Percentiles rank a stretch among this genome's conserved stretches.
Evolutionary conservation across 805 yeast genomes (phyloP).

Genomic region (Ogataea wickerhamii): DNA sequence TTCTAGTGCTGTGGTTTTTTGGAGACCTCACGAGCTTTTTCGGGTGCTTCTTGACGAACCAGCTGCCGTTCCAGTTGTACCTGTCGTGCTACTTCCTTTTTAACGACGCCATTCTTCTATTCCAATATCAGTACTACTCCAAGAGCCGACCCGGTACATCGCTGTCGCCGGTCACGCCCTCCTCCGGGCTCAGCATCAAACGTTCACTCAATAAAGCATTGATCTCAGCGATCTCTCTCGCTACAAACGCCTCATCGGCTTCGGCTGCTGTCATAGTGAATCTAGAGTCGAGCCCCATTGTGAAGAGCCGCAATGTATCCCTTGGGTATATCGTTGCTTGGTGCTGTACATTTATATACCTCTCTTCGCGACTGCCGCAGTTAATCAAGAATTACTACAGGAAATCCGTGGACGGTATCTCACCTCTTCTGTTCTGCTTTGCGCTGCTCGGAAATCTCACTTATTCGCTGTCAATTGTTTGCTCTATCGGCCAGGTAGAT

Average conservation of each 20-base stretch:
- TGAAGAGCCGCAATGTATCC: neutral
- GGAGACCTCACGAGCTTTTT: conserved; percentile 37
- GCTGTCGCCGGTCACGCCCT: conserved; percentile 6
- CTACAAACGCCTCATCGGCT: conserved; percentile 2
- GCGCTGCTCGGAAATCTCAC: conserved; percentile 77
- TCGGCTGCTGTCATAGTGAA: neutral
- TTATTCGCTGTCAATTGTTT: conserved; percentile 70
- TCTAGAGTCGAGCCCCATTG: neutral
- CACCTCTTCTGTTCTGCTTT: conserved; percentile 73
- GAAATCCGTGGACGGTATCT: conserved; percentile 82
- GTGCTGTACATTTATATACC: conserved; percentile 72
- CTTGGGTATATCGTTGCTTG: conserved; percentile 58
- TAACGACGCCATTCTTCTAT: conserved; percentile 63
- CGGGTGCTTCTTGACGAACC: conserved; percentile 76
- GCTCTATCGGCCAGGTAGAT: conserved; percentile 51
- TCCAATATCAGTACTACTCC: conserved; percentile 74
- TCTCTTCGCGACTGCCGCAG: conserved; percentile 82
- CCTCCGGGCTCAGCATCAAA: conserved; percentile 1
- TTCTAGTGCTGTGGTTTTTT: conserved; percentile 31
- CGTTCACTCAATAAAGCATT: conserved; percentile 3
- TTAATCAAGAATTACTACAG: conserved; percentile 69
- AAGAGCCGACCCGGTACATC: neutral
- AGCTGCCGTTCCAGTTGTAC: conserved; percentile 74
- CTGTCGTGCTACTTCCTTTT: conserved; percentile 69
- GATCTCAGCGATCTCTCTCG: conserved; percentile 33